phyloP scores from a whole-genome alignment of 129 eudicot genomes.

The Lonicera japonica region DNA sequence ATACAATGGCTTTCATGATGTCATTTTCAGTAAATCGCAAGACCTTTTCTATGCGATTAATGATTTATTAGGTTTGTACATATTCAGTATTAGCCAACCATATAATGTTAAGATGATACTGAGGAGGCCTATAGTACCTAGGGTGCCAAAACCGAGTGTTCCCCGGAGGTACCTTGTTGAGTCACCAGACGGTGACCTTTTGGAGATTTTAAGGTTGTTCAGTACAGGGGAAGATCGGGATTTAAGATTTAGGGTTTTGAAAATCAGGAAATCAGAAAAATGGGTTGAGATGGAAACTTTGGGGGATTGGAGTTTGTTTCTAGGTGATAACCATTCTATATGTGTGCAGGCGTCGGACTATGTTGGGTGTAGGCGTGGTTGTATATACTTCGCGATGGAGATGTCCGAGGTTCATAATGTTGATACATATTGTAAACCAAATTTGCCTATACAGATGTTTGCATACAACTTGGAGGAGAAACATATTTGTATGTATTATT shows the following conservation, averaged over 20 bases:
- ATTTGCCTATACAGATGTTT: background rate
- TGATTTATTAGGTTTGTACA: background rate
- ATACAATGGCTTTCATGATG: background rate
- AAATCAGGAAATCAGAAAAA: background rate
- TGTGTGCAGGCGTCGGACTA: background rate
- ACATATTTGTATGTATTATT: background rate
- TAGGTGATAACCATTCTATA: conserved; percentile 1
- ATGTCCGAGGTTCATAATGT: background rate
- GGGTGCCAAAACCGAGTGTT: background rate
- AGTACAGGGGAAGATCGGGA: background rate
- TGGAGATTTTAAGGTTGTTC: background rate
- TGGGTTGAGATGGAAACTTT: background rate
- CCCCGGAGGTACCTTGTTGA: conserved; percentile 1
- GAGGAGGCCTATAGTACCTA: background rate
- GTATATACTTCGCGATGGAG: background rate
- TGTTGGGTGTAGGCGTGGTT: background rate
- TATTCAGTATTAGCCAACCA: background rate
- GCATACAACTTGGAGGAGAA: background rate
- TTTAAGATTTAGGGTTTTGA: background rate
- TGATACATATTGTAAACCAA: background rate
- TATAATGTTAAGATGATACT: background rate
- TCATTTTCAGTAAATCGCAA: background rate
- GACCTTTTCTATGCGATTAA: background rate
- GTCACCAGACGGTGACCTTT: background rate
- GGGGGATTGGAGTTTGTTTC: background rate